phyloP scores from a whole-genome alignment of 2,329 filamentous ascomycete species.

The Cytospora piceae region DNA sequence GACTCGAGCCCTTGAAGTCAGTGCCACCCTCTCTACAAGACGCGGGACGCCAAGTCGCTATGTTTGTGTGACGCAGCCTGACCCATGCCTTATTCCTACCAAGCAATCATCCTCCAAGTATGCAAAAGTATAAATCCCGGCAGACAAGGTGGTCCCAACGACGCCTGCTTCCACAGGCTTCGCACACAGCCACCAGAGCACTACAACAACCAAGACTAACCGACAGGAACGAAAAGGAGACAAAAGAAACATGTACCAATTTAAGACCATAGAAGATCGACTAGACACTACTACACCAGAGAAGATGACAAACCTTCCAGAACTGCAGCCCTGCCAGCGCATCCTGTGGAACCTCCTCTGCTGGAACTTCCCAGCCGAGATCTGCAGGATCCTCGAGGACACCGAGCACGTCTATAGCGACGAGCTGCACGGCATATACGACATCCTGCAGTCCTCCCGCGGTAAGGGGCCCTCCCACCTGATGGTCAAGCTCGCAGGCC shows the following conservation, averaged over 20 bases:
- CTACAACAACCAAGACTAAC: not conserved
- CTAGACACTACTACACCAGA: not conserved
- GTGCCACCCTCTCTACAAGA: not conserved
- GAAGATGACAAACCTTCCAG: constrained; percentile 5
- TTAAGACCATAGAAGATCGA: not conserved
- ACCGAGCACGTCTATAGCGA: constrained; percentile 14
- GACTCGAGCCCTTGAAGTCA: not conserved
- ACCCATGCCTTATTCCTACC: not conserved
- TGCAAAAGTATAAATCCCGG: not conserved
- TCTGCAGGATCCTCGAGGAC: constrained; percentile 15
- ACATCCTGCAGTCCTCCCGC: constrained; percentile 11
- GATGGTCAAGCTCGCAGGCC: constrained; percentile 10
- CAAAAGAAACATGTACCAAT: not conserved
- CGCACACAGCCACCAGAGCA: not conserved
- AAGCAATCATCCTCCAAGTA: not conserved
- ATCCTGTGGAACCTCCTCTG: constrained; percentile 19
- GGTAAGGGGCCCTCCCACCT: constrained; percentile 4
- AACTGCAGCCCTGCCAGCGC: constrained; percentile 18
- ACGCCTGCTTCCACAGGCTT: not conserved
- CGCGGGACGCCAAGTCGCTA: not conserved
- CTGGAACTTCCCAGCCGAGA: constrained; percentile 22
- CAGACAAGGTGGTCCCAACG: not conserved
- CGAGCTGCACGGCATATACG: constrained; percentile 22
- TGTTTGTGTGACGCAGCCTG: not conserved
- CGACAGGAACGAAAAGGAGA: not conserved